Conservation (phyloP, 1,284 basidiomycete genomes). For the Wallemia mellicola region DNA sequence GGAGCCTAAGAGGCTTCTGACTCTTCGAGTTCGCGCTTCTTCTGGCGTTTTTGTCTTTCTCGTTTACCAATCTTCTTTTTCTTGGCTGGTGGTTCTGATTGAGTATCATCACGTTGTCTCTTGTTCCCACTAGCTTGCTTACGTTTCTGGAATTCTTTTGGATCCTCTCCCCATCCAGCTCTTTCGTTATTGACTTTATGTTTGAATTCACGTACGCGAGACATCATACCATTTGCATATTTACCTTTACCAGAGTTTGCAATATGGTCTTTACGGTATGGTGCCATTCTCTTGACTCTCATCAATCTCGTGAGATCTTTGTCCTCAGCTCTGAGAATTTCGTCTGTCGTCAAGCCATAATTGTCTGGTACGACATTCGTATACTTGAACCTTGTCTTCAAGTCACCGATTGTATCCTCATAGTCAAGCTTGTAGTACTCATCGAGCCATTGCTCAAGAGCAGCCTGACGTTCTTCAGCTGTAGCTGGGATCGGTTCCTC, state of each 20-base stretch:
- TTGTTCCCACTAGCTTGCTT: conserved; percentile 2
- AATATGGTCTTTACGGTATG: conserved; percentile 34
- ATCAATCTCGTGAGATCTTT: conserved; percentile 73
- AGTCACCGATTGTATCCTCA: conserved; percentile 73
- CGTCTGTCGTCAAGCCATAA: conserved; percentile 48
- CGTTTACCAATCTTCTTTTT: conserved; percentile 20
- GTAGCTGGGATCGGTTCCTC: conserved; percentile 46
- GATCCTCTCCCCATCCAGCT: conserved; percentile 20
- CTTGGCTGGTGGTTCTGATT: conserved; percentile 3
- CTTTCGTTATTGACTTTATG: conserved; percentile 19
- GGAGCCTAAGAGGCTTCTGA: not conserved
- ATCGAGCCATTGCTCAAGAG: conserved; percentile 61
- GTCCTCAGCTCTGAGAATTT: conserved; percentile 79
- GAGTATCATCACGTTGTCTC: conserved; percentile 4
- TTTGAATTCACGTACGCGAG: conserved; percentile 45
- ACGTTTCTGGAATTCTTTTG: conserved; percentile 7
- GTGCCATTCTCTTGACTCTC: conserved; percentile 62
- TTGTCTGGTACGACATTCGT: conserved; percentile 32
- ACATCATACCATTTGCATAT: conserved; percentile 24
- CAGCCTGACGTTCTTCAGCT: conserved; percentile 48
- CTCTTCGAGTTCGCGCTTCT: not conserved
- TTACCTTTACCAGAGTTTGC: conserved; percentile 25
- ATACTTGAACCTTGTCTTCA: conserved; percentile 86
- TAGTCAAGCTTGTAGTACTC: conserved; percentile 71
- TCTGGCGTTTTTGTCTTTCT: conserved; percentile 12